Evolutionary conservation across 2,329 filamentous ascomycete genomes (phyloP), one percentile per base, ranked within the genome.

Genomic region (Colletotrichum kahawae): DNA sequence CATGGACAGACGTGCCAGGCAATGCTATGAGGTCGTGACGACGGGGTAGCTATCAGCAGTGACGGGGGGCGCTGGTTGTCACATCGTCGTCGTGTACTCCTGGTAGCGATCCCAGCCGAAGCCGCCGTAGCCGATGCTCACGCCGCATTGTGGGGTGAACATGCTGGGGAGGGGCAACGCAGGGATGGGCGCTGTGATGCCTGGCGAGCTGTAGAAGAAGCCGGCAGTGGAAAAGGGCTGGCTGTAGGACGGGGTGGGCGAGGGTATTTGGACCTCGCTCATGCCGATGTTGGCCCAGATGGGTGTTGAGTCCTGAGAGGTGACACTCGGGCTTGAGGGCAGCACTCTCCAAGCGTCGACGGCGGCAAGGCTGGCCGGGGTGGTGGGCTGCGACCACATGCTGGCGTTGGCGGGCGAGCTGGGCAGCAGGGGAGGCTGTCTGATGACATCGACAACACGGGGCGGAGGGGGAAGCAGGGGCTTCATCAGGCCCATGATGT

Each of bases 261-360:
- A 97, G 54, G 94, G 91, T 75, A 97, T 87, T 80, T 94, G 92
- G 69, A 93, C 89, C 75, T 96, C 93, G 83, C 90, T 92, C 86
- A 97, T 88, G 81, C 89, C 90, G 88, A 98, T 93, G 82, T 90
- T 93, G 76, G 93, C 91, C 96, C 96, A 98, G 83, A 96, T 91
- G 67, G 92, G 90, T 73, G 92, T 90, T 48, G 92, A 93, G 82
- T 97, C 95, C 82, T 90, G 90, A 70, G 93, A 93, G 54, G 94
- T 92, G 67, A 95, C 92, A 83, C 93, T 95, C 67, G 95, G 95
- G 81, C 95, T 98, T 70, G 96, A 98, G 62, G 96, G 94, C 70
- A 98, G 88, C 79, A 98, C 92, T 84, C 94, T 95, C 96, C 96
- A 98, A 71, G 95, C 90, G 76, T 98, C 95, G 75, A 98, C 92